These are phyloP conservation scores for Candida endomychidarum DNA, from an alignment of 805 yeast species.

Conservation along the genomic window DNA sequence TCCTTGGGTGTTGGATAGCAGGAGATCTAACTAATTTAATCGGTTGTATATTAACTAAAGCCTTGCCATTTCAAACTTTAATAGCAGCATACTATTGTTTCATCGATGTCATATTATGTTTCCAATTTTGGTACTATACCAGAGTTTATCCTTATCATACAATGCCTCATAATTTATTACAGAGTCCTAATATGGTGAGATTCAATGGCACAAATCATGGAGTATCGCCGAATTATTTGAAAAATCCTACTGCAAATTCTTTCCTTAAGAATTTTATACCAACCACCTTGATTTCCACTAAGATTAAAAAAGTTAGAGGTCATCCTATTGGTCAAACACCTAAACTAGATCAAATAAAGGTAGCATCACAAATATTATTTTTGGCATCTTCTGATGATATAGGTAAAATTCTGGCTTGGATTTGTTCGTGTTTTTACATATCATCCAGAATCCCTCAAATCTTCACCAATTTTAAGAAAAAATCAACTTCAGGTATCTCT, in stretches of 20 bases:
- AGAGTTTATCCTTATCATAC: slow-evolving; percentile 39
- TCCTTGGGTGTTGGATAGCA: slow-evolving; percentile 34
- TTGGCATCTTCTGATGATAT: slow-evolving; percentile 10
- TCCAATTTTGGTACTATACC: slow-evolving; percentile 75
- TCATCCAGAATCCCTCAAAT: slow-evolving; percentile 39
- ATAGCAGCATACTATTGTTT: slow-evolving; percentile 71
- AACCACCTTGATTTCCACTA: slow-evolving; percentile 9
- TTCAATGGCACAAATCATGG: slow-evolving; percentile 11
- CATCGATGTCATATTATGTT: slow-evolving; percentile 65
- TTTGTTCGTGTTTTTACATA: slow-evolving; percentile 29
- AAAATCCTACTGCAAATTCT: slow-evolving; percentile 15
- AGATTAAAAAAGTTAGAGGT: slow-evolving; percentile 11
- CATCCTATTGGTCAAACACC: slow-evolving; percentile 6
- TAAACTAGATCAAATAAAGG: not conserved
- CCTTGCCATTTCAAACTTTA: slow-evolving; percentile 75
- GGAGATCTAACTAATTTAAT: slow-evolving; percentile 49
- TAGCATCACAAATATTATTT: too few relatives aligned
- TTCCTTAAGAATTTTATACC: slow-evolving; percentile 8
- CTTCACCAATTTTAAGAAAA: slow-evolving; percentile 25
- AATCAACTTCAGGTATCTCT: slow-evolving; percentile 37
- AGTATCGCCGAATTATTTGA: slow-evolving; percentile 2
- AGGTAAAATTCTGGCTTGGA: slow-evolving; percentile 36
- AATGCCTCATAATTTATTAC: slow-evolving; percentile 38
- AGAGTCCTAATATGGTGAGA: slow-evolving; percentile 36
- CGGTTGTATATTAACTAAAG: slow-evolving; percentile 77